These are phyloP conservation scores for Cenchrus purpureus DNA, from an alignment of 176 grass and related monocot genomes.

Conservation along the genomic window DNA sequence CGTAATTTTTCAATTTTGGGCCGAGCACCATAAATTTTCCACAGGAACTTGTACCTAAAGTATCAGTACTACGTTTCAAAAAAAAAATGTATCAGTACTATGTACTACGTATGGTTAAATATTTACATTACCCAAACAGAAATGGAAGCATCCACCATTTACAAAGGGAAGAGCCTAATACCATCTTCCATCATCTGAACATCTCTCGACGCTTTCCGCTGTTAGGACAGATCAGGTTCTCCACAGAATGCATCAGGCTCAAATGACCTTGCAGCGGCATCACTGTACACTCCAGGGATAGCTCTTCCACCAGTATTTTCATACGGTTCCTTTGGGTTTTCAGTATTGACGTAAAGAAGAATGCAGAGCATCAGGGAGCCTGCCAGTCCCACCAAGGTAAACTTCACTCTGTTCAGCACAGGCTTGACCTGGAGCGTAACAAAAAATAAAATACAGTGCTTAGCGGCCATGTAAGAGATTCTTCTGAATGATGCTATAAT, in stretches of 20 bases:
- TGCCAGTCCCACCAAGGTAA: constrained; percentile 79
- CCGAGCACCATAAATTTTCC: background rate
- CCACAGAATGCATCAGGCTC: constrained; percentile 94
- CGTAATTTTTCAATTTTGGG: background rate
- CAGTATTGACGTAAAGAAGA: constrained; percentile 75
- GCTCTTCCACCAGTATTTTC: constrained; percentile 49
- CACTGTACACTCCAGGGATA: constrained; percentile 69
- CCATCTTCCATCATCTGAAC: background rate
- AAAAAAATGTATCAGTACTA: background rate
- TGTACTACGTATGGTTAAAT: constrained; percentile 14
- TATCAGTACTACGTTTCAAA: no score
- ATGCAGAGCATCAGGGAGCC: constrained; percentile 73
- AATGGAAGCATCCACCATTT: constrained; percentile 6
- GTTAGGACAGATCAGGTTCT: constrained; percentile 67
- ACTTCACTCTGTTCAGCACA: constrained; percentile 87
- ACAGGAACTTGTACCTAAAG: background rate
- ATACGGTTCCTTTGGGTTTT: constrained; percentile 44
- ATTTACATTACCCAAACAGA: constrained; percentile 33
- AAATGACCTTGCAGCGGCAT: constrained; percentile 78
- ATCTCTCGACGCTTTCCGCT: background rate
- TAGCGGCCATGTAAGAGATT: background rate
- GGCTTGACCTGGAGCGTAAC: constrained; percentile 75
- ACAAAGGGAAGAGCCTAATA: background rate
- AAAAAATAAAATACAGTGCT: background rate
- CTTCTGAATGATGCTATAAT: background rate